Base-by-base conservation (phyloP, 805 yeast genomes). In the Kuraishia cidri region DNA sequence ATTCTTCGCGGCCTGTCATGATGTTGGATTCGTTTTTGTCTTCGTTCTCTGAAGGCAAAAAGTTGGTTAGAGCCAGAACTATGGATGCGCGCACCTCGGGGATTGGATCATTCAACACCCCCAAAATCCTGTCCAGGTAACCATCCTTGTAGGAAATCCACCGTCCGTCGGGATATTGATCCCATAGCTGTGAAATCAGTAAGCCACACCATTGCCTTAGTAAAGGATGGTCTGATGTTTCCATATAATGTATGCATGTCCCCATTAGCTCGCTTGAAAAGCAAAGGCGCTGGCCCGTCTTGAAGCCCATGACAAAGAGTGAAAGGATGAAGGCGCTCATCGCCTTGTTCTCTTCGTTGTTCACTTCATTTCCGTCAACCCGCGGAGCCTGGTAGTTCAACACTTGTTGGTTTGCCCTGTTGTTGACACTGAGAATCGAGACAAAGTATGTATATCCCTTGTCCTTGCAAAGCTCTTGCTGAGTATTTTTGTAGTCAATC, bases 1-100 rank as follows among this genome's bases (percentile, higher is more conserved):
- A 50, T 40, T 73, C 81, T 33, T 51, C 56, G 15, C 22, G 26
- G 15, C 30, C 66, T 34, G 32, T n/a, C 19, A 14, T 13, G n/a
- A 14, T 20, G 13, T 21, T 27, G 11, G n/a, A 40, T 45, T 2
- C 29, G 25, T 32, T 37, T 11, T 62, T 72, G 2, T 58, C 54
- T 21, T 55, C 65, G 13, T 48, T 50, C 4, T 52, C 50, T 22
- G 65, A 74, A 4, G 79, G 73, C 23, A 82, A 54, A 47, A 78
- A 85, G 24, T 77, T 72, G 4, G 86, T 73, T 31, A 90, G 59
- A 0, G 95, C 82, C 22, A 76, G 60, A 9, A 92, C 59, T 4
- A 85, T 73, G 0, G 97, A 84, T 0, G 96, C 81, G 35, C 97
- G 65, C 1, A 92, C 95, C 53, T 92, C 98, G 0, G 97, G 96